A percentile compares a stretch with the other conserved stretches of the same genome.
Conservation (phyloP, 2,329 filamentous ascomycete species). For the Rhynchosporium agropyri region DNA sequence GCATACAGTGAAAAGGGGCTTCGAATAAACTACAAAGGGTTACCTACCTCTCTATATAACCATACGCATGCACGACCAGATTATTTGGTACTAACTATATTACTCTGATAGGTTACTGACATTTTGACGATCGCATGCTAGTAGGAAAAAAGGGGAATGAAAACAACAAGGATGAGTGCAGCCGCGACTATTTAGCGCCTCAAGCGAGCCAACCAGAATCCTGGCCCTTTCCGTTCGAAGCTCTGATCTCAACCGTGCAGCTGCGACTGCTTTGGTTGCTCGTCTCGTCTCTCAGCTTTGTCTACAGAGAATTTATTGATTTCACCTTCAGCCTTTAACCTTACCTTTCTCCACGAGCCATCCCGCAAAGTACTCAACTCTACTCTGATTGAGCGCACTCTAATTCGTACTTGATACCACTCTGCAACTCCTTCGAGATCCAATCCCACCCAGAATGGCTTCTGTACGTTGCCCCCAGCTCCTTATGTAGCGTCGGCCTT, state of each 20-base stretch:
- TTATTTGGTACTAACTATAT: too few relatives aligned
- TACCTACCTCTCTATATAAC: background rate
- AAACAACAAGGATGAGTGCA: conserved; percentile 3
- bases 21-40: too few relatives aligned
- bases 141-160: conserved; percentile 16
- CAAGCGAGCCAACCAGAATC: conserved; percentile 23
- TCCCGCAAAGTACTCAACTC: conserved; percentile 17
- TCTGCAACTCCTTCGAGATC: conserved; percentile 21
- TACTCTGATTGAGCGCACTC: conserved; percentile 29
- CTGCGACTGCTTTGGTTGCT: conserved; percentile 25
- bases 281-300: conserved; percentile 21
- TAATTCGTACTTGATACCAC: conserved; percentile 19
- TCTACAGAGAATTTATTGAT: conserved; percentile 11
- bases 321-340: conserved; percentile 13
- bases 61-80: too few relatives aligned
- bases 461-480: conserved; percentile 35
- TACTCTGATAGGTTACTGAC: background rate
- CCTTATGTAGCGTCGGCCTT: conserved; percentile 21
- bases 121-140: background rate
- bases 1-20: too few relatives aligned
- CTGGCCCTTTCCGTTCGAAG: conserved; percentile 23
- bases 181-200: conserved; percentile 7
- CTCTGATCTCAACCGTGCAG: conserved; percentile 19
- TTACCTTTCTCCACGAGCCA: conserved; percentile 13
- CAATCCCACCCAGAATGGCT: conserved; percentile 33